phyloP scores from a whole-genome alignment of 1,139 yeast species.

The Nakaseomyces sp. region DNA sequence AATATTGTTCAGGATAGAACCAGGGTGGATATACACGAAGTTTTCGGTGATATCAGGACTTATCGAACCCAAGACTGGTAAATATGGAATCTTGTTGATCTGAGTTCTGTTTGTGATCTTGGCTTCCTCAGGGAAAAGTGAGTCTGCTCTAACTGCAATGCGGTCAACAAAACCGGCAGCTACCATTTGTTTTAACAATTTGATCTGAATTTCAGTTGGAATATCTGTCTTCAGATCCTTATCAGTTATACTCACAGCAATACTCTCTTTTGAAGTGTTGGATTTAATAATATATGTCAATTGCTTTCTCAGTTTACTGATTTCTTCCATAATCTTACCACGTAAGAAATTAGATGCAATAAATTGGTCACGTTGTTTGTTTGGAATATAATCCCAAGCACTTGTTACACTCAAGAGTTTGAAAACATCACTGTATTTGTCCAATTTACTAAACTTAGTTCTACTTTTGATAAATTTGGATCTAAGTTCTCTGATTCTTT shows the following conservation, averaged over 20 bases:
- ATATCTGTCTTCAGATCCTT: conserved; percentile 52
- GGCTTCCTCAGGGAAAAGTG: conserved; percentile 52
- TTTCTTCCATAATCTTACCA: conserved; percentile 75
- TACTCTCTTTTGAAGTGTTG: conserved; percentile 50
- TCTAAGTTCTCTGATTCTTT: conserved; percentile 39
- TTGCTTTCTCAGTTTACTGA: conserved; percentile 70
- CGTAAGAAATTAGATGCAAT: conserved; percentile 52
- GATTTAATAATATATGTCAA: conserved; percentile 63
- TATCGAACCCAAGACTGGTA: conserved; percentile 53
- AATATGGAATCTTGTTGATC: conserved; percentile 62
- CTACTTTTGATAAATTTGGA: conserved; percentile 48
- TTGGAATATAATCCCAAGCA: conserved; percentile 72
- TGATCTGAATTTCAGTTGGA: conserved; percentile 61
- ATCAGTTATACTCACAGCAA: conserved; percentile 43
- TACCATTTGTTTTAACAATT: conserved; percentile 81
- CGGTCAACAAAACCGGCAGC: conserved; percentile 92
- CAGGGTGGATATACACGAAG: conserved; percentile 67
- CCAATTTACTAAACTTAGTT: conserved; percentile 56
- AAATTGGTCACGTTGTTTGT: conserved; percentile 40
- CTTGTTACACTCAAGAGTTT: conserved; percentile 75
- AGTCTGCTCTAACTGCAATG: conserved; percentile 75
- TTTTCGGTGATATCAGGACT: conserved; percentile 40
- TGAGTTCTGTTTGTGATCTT: conserved; percentile 49
- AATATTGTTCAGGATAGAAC: conserved; percentile 47
- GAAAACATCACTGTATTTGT: conserved; percentile 65